A percentile compares a stretch with the other conserved stretches of the same genome.
Evolutionary conservation across 768 basidiomycete species (phyloP).

Genomic region (Clavulina sp.): DNA sequence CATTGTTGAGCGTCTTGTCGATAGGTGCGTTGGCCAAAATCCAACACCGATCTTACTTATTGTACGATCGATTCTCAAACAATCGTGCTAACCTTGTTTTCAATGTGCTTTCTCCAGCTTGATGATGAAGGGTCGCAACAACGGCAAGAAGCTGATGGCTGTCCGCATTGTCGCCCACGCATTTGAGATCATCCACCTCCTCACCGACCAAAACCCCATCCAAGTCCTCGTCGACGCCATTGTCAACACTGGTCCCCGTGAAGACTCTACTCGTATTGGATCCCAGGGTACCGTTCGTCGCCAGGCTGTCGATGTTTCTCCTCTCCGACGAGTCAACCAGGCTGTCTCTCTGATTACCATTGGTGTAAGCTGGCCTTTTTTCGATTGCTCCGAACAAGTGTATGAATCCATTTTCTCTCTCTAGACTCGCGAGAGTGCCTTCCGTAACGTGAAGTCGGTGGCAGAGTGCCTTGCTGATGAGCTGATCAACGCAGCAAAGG

Average conservation of each 20-base stretch:
- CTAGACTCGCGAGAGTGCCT: slow-evolving; percentile 96
- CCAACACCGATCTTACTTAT: background rate
- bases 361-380: slow-evolving; percentile 47
- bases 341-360: slow-evolving; percentile 86
- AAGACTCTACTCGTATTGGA: slow-evolving; percentile 99
- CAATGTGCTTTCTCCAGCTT: slow-evolving; percentile 31
- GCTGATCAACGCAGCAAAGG: slow-evolving; percentile 99
- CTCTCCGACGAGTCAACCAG: slow-evolving; percentile 96
- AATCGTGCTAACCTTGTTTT: background rate
- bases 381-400: background rate
- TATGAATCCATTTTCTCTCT: too few relatives aligned
- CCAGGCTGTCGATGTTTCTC: slow-evolving; percentile 99
- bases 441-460: slow-evolving; percentile 99
- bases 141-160: slow-evolving; percentile 97
- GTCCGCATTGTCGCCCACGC: slow-evolving; percentile 99
- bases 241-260: slow-evolving; percentile 98
- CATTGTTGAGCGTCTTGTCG: slow-evolving; percentile 97
- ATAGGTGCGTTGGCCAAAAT: slow-evolving; percentile 68
- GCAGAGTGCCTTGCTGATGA: slow-evolving; percentile 98
- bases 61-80: background rate
- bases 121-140: slow-evolving; percentile 99
- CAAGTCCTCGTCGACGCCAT: slow-evolving; percentile 98
- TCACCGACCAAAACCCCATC: slow-evolving; percentile 99
- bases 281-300: slow-evolving; percentile 99
- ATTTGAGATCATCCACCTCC: slow-evolving; percentile 99